These are phyloP conservation scores for Fusarium lateritium DNA, from an alignment of 2,329 filamentous ascomycete genomes.

Conservation along the genomic window DNA sequence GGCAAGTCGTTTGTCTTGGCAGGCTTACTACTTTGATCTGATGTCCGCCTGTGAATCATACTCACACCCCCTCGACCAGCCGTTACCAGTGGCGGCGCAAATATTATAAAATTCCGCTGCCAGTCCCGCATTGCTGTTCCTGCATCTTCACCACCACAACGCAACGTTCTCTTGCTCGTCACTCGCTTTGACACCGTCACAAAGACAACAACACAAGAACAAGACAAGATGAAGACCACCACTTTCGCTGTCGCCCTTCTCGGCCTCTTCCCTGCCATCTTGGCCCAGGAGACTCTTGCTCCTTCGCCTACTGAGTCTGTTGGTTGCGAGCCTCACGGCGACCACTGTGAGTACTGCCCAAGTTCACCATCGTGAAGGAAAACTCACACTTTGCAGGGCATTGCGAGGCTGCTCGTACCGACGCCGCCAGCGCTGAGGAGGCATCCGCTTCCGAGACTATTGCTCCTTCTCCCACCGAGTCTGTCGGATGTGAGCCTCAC, in stretches of 20 bases:
- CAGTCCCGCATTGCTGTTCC: constrained; percentile 13
- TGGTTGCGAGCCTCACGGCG: constrained; percentile 45
- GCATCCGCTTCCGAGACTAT: constrained; percentile 6
- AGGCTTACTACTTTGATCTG: not conserved
- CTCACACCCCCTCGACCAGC: constrained; percentile 2
- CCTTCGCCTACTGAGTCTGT: constrained; percentile 47
- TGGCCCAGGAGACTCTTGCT: constrained; percentile 39
- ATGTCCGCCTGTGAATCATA: constrained; percentile 1
- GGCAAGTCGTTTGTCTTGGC: constrained; percentile 19
- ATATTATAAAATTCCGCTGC: constrained; percentile 26
- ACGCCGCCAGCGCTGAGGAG: not conserved
- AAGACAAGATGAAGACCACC: constrained; percentile 45
- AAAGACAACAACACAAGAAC: constrained; percentile 4
- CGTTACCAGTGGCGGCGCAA: constrained; percentile 1
- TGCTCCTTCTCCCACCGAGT: constrained; percentile 43
- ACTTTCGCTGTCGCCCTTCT: constrained; percentile 44
- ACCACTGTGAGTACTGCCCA: constrained; percentile 32
- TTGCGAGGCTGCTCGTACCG: constrained; percentile 31
- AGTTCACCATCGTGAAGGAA: too few species aligned
- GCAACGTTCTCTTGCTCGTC: constrained; percentile 3
- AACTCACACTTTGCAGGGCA: constrained; percentile 28
- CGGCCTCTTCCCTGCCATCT: constrained; percentile 40
- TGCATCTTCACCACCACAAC: constrained; percentile 23
- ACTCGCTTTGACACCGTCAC: constrained; percentile 14
- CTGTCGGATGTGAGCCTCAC: constrained; percentile 43